Percentiles rank a stretch among this genome's conserved stretches.
These are phyloP conservation scores for Clonostachys rosea DNA, from an alignment of 2,329 filamentous ascomycete species.

Conservation along the genomic window DNA sequence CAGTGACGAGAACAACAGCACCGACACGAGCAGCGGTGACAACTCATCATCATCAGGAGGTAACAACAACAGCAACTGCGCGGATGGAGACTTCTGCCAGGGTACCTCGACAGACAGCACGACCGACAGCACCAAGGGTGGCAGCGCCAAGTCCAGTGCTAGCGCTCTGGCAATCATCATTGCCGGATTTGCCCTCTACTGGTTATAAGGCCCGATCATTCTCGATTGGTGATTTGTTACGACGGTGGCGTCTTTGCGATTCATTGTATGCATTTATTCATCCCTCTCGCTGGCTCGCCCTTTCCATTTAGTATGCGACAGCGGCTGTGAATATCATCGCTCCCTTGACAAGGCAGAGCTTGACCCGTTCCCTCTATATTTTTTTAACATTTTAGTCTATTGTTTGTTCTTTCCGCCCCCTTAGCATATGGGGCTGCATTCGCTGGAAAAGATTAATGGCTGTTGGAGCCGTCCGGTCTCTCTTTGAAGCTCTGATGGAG, in stretches of 20 bases:
- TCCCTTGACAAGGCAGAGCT: too few relatives aligned
- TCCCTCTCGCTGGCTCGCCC: not conserved
- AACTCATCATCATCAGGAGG: conserved; percentile 4
- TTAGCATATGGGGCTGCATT: too few relatives aligned
- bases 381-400: too few relatives aligned
- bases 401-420: too few relatives aligned
- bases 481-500: too few relatives aligned
- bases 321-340: not conserved
- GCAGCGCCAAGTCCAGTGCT: conserved; percentile 20
- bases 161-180: conserved; percentile 30
- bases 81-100: conserved; percentile 32
- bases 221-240: not conserved
- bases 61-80: conserved; percentile 19
- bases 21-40: conserved; percentile 13
- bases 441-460: too few relatives aligned
- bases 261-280: not conserved
- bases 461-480: too few relatives aligned
- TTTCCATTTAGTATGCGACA: not conserved
- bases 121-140: conserved; percentile 22
- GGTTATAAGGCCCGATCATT: conserved; percentile 13
- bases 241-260: not conserved
- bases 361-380: too few relatives aligned
- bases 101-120: conserved; percentile 20
- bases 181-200: conserved; percentile 25
- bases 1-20: conserved; percentile 9